Evolutionary conservation across 352 stramenopile species (phyloP).

Genomic region (Globisporangium radiosum): DNA sequence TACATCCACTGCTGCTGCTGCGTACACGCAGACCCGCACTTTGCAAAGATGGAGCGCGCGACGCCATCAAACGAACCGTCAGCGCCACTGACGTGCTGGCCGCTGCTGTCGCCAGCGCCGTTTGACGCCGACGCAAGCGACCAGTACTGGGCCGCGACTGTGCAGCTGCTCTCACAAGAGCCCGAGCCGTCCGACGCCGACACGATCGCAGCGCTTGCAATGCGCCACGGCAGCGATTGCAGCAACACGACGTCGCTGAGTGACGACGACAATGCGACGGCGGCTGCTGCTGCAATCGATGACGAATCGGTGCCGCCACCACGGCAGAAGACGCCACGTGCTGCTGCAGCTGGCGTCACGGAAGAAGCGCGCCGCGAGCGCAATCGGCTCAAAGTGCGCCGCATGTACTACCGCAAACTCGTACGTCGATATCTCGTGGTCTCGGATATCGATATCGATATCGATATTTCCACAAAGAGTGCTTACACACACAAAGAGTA

Average conservation of each 20-base stretch:
- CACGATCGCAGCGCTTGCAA: not conserved
- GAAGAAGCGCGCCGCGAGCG: conserved; percentile 11
- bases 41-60: conserved; percentile 2
- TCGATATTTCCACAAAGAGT: not conserved
- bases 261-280: conserved; percentile 1
- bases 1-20: not conserved
- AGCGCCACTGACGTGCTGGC: not conserved
- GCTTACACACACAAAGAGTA: no score
- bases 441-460: no score
- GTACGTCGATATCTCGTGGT: conserved; percentile 1
- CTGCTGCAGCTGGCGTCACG: no score
- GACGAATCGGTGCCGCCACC: not conserved
- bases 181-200: not conserved
- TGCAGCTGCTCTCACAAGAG: conserved; percentile 4
- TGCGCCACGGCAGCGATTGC: not conserved
- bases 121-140: not conserved
- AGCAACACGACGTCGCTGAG: conserved; percentile 1
- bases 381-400: conserved; percentile 14
- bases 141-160: conserved; percentile 3
- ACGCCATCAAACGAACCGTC: not conserved
- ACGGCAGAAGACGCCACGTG: no score
- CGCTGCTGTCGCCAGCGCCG: not conserved
- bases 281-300: not conserved
- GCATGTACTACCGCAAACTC: conserved; percentile 16
- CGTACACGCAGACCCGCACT: not conserved